phyloP scores from a whole-genome alignment of 2,329 filamentous ascomycete genomes.

The Aureobasidium sp. region DNA sequence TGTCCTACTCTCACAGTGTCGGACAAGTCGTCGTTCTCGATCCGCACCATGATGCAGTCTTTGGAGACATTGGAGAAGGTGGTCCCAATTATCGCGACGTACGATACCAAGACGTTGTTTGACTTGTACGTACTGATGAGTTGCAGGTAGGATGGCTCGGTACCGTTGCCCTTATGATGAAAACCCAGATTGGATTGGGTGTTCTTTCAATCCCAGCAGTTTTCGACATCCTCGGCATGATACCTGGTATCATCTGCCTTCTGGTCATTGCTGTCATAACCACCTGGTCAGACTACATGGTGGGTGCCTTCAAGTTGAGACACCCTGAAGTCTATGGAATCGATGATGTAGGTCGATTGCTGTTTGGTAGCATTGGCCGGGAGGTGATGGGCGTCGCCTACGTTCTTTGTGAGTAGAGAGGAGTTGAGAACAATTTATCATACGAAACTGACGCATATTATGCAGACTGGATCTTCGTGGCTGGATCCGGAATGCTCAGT shows the following conservation, averaged over 20 bases:
- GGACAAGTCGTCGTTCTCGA: too few species aligned
- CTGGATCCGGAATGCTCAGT: slow-evolving; percentile 33
- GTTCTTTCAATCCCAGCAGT: slow-evolving; percentile 45
- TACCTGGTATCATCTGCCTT: slow-evolving; percentile 44
- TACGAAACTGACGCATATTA: slow-evolving; percentile 3
- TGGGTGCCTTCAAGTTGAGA: slow-evolving; percentile 47
- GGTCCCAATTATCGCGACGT: too few species aligned
- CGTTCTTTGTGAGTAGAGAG: slow-evolving; percentile 27
- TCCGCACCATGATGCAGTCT: too few species aligned
- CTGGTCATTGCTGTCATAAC: slow-evolving; percentile 37
- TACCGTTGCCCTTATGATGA: slow-evolving; percentile 40
- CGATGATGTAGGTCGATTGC: slow-evolving; percentile 48
- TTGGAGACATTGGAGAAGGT: too few species aligned
- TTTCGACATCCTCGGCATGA: slow-evolving; percentile 41
- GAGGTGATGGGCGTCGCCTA: slow-evolving; percentile 40
- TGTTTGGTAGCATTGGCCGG: slow-evolving; percentile 48
- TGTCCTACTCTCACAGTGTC: too few species aligned
- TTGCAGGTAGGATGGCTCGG: slow-evolving; percentile 38
- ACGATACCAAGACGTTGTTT: too few species aligned
- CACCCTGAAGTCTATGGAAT: slow-evolving; percentile 52
- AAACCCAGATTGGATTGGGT: slow-evolving; percentile 40
- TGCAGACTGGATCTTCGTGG: slow-evolving; percentile 23
- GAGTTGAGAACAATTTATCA: too few species aligned
- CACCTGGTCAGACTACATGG: slow-evolving; percentile 44
- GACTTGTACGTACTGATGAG: not conserved